phyloP scores from a whole-genome alignment of 1,284 basidiomycete species.

The Puccinia triticina region DNA sequence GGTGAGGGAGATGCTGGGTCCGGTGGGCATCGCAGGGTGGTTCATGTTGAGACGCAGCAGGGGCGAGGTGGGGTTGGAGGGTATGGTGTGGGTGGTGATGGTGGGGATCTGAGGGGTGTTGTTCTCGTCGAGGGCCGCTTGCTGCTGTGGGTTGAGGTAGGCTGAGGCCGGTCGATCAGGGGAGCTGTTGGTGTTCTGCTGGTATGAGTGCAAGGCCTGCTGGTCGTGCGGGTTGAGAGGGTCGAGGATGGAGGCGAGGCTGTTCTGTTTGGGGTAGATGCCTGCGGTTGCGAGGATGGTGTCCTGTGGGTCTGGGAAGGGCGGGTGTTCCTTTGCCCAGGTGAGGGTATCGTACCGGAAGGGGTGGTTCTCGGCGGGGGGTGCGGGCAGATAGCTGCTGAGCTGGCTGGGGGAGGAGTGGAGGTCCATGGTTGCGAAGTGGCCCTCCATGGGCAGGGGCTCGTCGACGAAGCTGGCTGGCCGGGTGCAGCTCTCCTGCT shows the following conservation, averaged over 20 bases:
- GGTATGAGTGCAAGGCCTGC: too few relatives aligned
- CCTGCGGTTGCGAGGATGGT: constrained; percentile 38
- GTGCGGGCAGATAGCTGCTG: background rate
- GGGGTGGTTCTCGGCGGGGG: background rate
- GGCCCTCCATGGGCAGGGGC: constrained; percentile 34
- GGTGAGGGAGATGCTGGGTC: constrained; percentile 43
- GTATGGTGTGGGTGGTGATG: background rate
- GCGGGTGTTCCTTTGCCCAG: constrained; percentile 39
- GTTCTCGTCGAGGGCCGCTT: background rate
- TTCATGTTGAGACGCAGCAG: constrained; percentile 42
- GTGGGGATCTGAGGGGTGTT: background rate
- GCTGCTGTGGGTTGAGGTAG: background rate
- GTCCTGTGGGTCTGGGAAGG: constrained; percentile 38
- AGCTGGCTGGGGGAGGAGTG: background rate
- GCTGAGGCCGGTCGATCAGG: background rate
- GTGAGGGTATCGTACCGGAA: constrained; percentile 44
- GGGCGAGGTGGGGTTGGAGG: constrained; percentile 41
- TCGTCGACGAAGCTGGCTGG: constrained; percentile 25
- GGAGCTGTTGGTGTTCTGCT: too few relatives aligned
- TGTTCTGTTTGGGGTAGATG: constrained; percentile 30
- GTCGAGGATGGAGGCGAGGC: background rate
- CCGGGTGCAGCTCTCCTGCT: background rate
- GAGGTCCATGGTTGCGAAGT: constrained; percentile 38
- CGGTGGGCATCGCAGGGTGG: constrained; percentile 44
- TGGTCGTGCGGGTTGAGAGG: background rate